These are phyloP conservation scores for Phytophthora syringae DNA, from an alignment of 352 stramenopile species.

Conservation along the genomic window DNA sequence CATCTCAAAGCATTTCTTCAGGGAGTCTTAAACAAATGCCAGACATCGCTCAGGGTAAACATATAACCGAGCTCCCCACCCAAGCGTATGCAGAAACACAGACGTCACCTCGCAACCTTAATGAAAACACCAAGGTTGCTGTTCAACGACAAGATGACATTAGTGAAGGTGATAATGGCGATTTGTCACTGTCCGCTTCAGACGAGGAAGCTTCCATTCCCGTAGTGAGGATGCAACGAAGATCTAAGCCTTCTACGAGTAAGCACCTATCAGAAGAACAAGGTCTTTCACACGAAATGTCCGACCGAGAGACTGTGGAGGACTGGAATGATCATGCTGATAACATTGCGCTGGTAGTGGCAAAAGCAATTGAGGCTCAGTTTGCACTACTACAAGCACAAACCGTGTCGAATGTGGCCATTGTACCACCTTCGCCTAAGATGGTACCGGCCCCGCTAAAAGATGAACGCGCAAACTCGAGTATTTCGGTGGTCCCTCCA, in stretches of 20 bases:
- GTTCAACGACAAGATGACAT: neutral
- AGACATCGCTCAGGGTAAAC: neutral
- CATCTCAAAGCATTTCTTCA: neutral
- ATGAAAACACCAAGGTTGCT: neutral
- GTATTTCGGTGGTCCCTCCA: conserved; percentile 2
- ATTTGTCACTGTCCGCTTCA: conserved; percentile 24
- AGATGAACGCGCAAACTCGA: neutral
- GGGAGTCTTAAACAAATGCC: neutral
- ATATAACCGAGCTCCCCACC: neutral
- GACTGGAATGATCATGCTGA: conserved; percentile 33
- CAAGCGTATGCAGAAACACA: conserved; percentile 25
- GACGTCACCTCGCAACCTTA: conserved; percentile 3
- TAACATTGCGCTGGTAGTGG: conserved; percentile 48
- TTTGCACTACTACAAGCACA: conserved; percentile 43
- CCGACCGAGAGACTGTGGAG: conserved; percentile 2
- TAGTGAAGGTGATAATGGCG: conserved; percentile 13
- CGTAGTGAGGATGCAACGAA: conserved; percentile 4
- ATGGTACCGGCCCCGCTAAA: neutral
- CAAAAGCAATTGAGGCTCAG: conserved; percentile 46
- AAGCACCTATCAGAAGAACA: conserved; percentile 6
- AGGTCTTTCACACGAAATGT: neutral
- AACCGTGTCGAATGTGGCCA: neutral
- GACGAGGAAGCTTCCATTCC: conserved; percentile 10
- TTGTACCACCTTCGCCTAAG: neutral
- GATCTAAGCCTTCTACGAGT: conserved; percentile 1